A percentile compares a stretch with the other conserved stretches of the same genome.
These are phyloP conservation scores for Trichosporon sp. DNA, from an alignment of 1,284 basidiomycete species.

Conservation along the genomic window DNA sequence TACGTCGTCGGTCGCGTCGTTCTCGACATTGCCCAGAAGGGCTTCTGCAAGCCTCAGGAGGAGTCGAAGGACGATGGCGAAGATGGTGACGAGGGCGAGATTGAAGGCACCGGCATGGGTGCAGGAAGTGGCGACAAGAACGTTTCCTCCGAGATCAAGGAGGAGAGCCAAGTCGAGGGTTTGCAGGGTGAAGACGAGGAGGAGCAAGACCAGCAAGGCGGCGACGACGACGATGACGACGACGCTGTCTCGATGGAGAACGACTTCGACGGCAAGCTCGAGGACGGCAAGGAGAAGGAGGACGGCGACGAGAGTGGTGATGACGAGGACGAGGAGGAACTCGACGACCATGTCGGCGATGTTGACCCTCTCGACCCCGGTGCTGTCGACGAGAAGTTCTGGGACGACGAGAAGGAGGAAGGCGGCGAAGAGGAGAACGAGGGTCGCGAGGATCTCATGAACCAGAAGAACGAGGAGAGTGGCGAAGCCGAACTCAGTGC, in stretches of 20 bases:
- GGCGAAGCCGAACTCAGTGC: slow-evolving; percentile 67
- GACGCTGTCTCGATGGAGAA: slow-evolving; percentile 59
- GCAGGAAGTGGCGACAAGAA: slow-evolving; percentile 78
- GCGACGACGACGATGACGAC: slow-evolving; percentile 64
- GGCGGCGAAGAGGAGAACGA: slow-evolving; percentile 43
- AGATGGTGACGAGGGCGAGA: slow-evolving; percentile 54
- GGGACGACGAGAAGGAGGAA: slow-evolving; percentile 72
- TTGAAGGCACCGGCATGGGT: slow-evolving; percentile 77
- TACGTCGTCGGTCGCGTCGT: slow-evolving; percentile 72
- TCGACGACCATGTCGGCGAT: slow-evolving; percentile 80
- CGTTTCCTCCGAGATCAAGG: slow-evolving; percentile 86
- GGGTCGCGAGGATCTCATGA: slow-evolving; percentile 47
- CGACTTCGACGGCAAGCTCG: slow-evolving; percentile 70
- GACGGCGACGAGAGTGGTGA: slow-evolving; percentile 57
- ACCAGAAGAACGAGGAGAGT: slow-evolving; percentile 43
- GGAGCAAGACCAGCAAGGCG: slow-evolving; percentile 54
- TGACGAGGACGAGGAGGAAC: slow-evolving; percentile 57
- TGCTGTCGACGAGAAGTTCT: slow-evolving; percentile 92
- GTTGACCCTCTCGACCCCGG: slow-evolving; percentile 81
- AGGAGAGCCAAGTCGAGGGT: slow-evolving; percentile 95
- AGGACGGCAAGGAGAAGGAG: slow-evolving; percentile 65
- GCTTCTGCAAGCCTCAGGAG: slow-evolving; percentile 87
- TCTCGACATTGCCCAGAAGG: slow-evolving; percentile 70
- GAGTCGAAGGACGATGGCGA: slow-evolving; percentile 53
- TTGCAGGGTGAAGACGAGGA: slow-evolving; percentile 69